Evolutionary conservation across 257 asterid genomes (phyloP).

Genomic region (Dorcoceras hygrometricum): DNA sequence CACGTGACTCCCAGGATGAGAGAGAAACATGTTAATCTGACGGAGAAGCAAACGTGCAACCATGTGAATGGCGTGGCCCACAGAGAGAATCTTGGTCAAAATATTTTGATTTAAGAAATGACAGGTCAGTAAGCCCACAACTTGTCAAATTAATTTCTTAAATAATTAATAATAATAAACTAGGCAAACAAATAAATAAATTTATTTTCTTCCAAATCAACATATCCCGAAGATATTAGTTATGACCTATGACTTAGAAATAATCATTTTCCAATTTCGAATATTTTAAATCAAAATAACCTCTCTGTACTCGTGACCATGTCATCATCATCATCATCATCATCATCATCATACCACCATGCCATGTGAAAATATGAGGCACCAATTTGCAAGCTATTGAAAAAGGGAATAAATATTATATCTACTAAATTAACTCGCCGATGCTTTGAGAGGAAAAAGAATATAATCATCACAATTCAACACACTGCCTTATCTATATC

Average conservation of each 20-base stretch:
- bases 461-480: constrained; percentile 43
- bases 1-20: constrained; percentile 28
- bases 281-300: neutral
- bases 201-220: no score
- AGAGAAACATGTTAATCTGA: constrained; percentile 56
- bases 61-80: constrained; percentile 55
- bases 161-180: no score
- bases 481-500: constrained; percentile 36
- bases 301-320: neutral
- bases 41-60: constrained; percentile 46
- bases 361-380: constrained; percentile 30
- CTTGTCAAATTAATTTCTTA: neutral
- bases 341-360: constrained; percentile 26
- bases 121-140: constrained; percentile 30
- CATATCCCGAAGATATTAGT: no score
- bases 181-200: no score
- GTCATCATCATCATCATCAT: neutral
- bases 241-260: no score
- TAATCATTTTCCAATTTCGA: no score
- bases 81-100: constrained; percentile 21
- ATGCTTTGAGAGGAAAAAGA: constrained; percentile 40
- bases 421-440: constrained; percentile 37
- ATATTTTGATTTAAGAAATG: constrained; percentile 25
- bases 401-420: constrained; percentile 17
- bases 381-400: constrained; percentile 24